Evolutionary conservation across 768 basidiomycete genomes (phyloP).

Genomic region (Piloderma croceum): DNA sequence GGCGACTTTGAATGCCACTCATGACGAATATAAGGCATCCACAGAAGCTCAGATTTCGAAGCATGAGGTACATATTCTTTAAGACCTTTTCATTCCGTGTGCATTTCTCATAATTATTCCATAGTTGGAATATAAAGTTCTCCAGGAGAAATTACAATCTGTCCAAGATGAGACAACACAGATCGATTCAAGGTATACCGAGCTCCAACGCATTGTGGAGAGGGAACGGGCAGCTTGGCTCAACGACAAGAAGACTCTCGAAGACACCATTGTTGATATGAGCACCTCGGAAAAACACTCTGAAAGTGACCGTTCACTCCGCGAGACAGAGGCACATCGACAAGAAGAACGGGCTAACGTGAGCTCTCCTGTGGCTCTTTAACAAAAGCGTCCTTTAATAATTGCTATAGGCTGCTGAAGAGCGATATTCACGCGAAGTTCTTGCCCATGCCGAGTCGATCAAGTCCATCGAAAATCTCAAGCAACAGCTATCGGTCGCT

Average conservation of each 20-base stretch:
- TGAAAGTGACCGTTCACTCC: conserved; percentile 55
- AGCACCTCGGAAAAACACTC: conserved; percentile 65
- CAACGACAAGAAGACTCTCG: conserved; percentile 75
- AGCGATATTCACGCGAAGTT: conserved; percentile 76
- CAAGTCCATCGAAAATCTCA: conserved; percentile 61
- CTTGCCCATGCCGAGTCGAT: conserved; percentile 81
- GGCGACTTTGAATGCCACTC: conserved; percentile 48
- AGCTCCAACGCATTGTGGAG: conserved; percentile 63
- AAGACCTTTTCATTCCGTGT: neutral
- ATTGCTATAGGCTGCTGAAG: conserved; percentile 57
- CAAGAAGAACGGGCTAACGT: conserved; percentile 71
- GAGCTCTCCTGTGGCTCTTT: conserved; percentile 8
- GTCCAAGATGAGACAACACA: conserved; percentile 51
- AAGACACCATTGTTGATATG: conserved; percentile 78
- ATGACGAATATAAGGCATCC: conserved; percentile 73
- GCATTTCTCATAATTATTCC: neutral
- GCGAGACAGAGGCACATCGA: conserved; percentile 60
- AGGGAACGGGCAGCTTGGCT: conserved; percentile 64
- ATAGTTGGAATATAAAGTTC: conserved; percentile 58
- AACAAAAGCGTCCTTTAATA: conserved; percentile 4
- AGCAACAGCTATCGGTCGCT: conserved; percentile 50
- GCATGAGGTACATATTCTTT: conserved; percentile 55
- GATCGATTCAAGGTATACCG: conserved; percentile 43
- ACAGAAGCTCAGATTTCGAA: conserved; percentile 64
- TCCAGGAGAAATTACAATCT: conserved; percentile 56